These are phyloP conservation scores for Fusarium sambucinum DNA, from an alignment of 2,329 filamentous ascomycete species.

Conservation along the genomic window DNA sequence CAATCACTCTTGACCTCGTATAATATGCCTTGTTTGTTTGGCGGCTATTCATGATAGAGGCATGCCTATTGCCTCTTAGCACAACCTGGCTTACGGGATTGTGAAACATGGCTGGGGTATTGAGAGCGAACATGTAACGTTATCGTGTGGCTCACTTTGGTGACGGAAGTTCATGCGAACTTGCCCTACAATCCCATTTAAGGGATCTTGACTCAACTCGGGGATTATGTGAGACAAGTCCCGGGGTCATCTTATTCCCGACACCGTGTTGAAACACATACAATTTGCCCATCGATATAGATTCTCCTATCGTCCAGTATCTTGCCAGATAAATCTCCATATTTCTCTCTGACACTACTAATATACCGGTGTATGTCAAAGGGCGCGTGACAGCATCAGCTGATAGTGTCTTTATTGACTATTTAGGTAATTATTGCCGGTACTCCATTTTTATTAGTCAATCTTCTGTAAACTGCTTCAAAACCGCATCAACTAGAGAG, in stretches of 20 bases:
- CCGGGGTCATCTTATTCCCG: neutral
- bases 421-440: neutral
- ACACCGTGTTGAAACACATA: neutral
- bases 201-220: neutral
- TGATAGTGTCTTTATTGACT: neutral
- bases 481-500: neutral
- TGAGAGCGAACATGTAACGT: neutral
- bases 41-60: neutral
- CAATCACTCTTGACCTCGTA: neutral
- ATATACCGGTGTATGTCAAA: neutral
- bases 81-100: neutral
- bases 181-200: neutral
- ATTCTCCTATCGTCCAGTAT: neutral
- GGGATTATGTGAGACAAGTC: neutral
- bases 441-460: slow-evolving; percentile 1
- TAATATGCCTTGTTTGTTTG: neutral
- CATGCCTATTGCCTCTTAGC: neutral
- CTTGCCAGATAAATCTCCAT: neutral
- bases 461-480: neutral
- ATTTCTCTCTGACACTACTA: neutral
- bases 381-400: neutral
- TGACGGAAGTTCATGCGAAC: neutral
- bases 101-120: neutral
- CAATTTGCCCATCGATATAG: neutral
- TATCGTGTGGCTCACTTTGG: no score